Evolutionary conservation across 2,329 filamentous ascomycete species (phyloP).

Genomic region (Clarireedia hainanense): DNA sequence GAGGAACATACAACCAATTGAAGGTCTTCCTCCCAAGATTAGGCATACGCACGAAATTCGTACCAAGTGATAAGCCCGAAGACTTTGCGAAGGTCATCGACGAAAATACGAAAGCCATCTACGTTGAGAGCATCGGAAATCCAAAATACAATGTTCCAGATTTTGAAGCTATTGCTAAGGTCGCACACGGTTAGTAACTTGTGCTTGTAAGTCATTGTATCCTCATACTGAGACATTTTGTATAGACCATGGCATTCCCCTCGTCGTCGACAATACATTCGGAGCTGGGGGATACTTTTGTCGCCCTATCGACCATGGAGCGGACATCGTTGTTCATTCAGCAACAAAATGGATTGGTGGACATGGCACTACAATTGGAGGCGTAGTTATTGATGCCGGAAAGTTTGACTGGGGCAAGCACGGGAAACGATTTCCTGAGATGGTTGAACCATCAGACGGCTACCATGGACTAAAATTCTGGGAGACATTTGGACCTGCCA

Average conservation of each 20-base stretch:
- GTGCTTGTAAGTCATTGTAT: not conserved
- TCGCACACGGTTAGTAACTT: slow-evolving; percentile 53
- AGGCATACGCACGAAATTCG: slow-evolving; percentile 81
- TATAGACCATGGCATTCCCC: slow-evolving; percentile 42
- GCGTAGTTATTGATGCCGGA: slow-evolving; percentile 78
- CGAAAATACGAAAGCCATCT: slow-evolving; percentile 87
- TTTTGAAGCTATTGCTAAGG: slow-evolving; percentile 75
- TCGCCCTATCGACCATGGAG: slow-evolving; percentile 80
- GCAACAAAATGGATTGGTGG: slow-evolving; percentile 97
- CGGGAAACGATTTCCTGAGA: slow-evolving; percentile 82
- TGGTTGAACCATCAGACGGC: slow-evolving; percentile 78
- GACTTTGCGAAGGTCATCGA: slow-evolving; percentile 79
- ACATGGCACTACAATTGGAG: slow-evolving; percentile 84
- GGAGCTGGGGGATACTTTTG: slow-evolving; percentile 85
- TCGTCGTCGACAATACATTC: slow-evolving; percentile 83
- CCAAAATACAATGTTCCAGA: slow-evolving; percentile 92
- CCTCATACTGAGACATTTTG: not conserved
- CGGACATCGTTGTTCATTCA: slow-evolving; percentile 74
- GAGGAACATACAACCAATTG: slow-evolving; percentile 94
- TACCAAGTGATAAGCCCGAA: slow-evolving; percentile 69
- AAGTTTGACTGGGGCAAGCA: slow-evolving; percentile 92
- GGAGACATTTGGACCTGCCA: slow-evolving; percentile 77
- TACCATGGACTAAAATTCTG: slow-evolving; percentile 94
- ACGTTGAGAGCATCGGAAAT: slow-evolving; percentile 82
- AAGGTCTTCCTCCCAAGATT: slow-evolving; percentile 81